Base-by-base conservation (phyloP, 441 rosid species). In the Lagerstroemia fauriei region DNA sequence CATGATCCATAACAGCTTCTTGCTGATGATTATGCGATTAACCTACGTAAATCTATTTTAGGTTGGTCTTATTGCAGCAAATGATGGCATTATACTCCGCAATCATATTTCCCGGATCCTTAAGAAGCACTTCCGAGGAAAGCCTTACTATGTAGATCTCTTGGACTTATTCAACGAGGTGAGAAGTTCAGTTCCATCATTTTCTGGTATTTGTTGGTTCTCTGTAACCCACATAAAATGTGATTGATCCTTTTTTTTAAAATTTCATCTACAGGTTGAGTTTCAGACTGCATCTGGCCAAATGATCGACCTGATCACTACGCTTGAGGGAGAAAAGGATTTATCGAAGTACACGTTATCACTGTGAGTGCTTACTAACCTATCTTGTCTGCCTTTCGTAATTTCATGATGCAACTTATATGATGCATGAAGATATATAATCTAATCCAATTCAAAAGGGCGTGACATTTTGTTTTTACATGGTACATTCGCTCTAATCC, bases 211-310 rank as follows among this genome's bases (percentile, higher is more conserved):
- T 24, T 76, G 20, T 50, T 57, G 38, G 71, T n/a, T 20, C 22
- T 17, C 44, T 9, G 12, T 76, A 22, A 50, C 12, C 51, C 17
- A 22, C 76, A 22, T 50, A 47, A 80, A 81, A 56, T 69, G 32
- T n/a, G 17, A 16, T 66, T 29, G 61, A 71, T 63, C 18, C n/a
- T 38, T 77, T 17, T n/a, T n/a, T 50, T 50, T 11, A 10, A 2
- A 57, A 76, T 77, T 24, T 78, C 50, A 47, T 71, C 34, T 80
- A 76, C 77, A 95, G 97, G 97, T 94, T 50, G 98, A 94, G 87
- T 90, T 95, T 76, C 98, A 94, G 88, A 95, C 98, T 78, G 94
- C 97, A 78, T 91, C 89, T 4, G 98, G 98, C 83, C 97, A 95
- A 89, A 94, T 94, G 98, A 94, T 95, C 76, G 98, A 95, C 89